phyloP scores from a whole-genome alignment of 2,329 filamentous ascomycete species.

The Aaosphaeria arxii region DNA sequence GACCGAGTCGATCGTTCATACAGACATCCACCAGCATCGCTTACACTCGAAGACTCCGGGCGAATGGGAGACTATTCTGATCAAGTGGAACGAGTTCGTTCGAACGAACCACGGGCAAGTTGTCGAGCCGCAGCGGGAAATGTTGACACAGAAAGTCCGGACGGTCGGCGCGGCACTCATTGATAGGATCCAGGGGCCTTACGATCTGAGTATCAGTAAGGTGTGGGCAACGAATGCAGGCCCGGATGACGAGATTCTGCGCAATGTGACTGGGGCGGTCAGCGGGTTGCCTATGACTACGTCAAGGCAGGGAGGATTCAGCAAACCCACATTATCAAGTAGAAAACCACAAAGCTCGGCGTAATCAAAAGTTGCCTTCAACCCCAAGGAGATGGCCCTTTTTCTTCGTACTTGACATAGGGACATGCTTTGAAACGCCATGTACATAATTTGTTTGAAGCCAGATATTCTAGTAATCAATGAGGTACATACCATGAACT shows the following conservation, averaged over 20 bases:
- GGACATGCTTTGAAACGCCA: too few relatives aligned
- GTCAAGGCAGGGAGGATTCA: conserved; percentile 11
- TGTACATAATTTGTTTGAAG: too few relatives aligned
- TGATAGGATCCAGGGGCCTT: conserved; percentile 83
- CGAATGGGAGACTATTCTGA: conserved; percentile 91
- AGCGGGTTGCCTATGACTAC: conserved; percentile 19
- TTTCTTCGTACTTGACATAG: too few relatives aligned
- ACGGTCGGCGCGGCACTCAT: conserved; percentile 86
- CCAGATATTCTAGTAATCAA: too few relatives aligned
- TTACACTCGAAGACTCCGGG: conserved; percentile 75
- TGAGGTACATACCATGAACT: too few relatives aligned
- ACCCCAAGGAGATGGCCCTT: too few relatives aligned
- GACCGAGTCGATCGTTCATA: conserved; percentile 87
- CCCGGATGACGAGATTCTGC: conserved; percentile 32
- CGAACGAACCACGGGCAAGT: conserved; percentile 90
- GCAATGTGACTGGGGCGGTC: conserved; percentile 20
- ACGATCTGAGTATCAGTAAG: conserved; percentile 78
- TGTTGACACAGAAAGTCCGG: conserved; percentile 80
- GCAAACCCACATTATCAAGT: conserved; percentile 5
- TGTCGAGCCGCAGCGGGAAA: conserved; percentile 87
- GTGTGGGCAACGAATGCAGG: conserved; percentile 85
- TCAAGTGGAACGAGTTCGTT: conserved; percentile 91
- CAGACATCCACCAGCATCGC: conserved; percentile 94
- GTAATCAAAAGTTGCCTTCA: too few relatives aligned
- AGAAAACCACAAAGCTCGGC: too few relatives aligned